Evolutionary conservation across 768 basidiomycete genomes (phyloP).

Genomic region (Asterophora lycoperdoides): DNA sequence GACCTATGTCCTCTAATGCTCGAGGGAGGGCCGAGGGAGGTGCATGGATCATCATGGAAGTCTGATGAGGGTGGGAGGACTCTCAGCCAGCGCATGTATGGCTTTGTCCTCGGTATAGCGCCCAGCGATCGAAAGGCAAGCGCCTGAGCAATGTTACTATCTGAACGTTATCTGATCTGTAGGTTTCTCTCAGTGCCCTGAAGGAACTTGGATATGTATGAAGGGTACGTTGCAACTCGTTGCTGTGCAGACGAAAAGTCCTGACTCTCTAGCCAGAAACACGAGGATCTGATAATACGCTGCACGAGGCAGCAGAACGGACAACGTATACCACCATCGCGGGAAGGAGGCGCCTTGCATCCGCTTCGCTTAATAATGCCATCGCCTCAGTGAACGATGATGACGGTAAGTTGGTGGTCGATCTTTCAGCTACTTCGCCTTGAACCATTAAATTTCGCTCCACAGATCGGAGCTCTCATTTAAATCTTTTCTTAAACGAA

Average conservation of each 20-base stretch:
- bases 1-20: constrained; percentile 13
- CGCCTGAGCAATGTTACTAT: not conserved
- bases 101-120: constrained; percentile 4
- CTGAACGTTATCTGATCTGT: not conserved
- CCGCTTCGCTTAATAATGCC: constrained; percentile 4
- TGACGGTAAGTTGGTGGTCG: not conserved
- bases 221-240: constrained; percentile 18
- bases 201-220: constrained; percentile 28
- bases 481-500: constrained; percentile 8
- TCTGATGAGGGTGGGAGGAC: not conserved
- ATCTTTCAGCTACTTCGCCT: not conserved
- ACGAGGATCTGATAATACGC: constrained; percentile 14
- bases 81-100: not conserved
- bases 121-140: constrained; percentile 3
- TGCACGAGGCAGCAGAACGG: constrained; percentile 2
- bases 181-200: constrained; percentile 15
- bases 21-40: not conserved
- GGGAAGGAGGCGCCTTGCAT: constrained; percentile 1
- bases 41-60: not conserved
- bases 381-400: constrained; percentile 4
- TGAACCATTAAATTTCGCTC: not conserved
- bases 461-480: not conserved
- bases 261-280: constrained; percentile 3
- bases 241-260: not conserved
- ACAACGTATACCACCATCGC: constrained; percentile 8